These are phyloP conservation scores for Plasmodium berghei DNA, from an alignment of 169 alveolate species.

Conservation along the genomic window DNA sequence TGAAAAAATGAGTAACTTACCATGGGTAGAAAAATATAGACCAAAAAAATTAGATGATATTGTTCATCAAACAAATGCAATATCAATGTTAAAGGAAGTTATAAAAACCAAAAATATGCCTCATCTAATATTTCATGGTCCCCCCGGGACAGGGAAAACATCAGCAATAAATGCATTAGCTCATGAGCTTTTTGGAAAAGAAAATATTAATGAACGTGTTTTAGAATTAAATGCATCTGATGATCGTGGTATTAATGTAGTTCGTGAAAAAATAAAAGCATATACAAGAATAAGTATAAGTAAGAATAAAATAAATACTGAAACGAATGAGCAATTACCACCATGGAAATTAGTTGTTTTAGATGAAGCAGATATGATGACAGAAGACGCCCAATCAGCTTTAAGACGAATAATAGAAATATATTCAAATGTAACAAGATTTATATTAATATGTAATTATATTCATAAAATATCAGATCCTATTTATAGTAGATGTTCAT, in stretches of 20 bases:
- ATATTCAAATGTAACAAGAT: conserved; percentile 95
- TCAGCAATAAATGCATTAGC: conserved; percentile 97
- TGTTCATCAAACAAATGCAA: conserved; percentile 87
- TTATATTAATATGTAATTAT: conserved; percentile 98
- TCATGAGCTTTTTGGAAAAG: conserved; percentile 94
- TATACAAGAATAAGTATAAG: conserved; percentile 96
- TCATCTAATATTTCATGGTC: conserved; percentile 97
- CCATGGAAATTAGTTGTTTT: conserved; percentile 96
- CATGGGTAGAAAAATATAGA: conserved; percentile 91
- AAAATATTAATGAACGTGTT: conserved; percentile 93
- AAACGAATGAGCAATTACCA: conserved; percentile 89
- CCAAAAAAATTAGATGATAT: conserved; percentile 87
- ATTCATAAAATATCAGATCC: conserved; percentile 97
- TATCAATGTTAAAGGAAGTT: conserved; percentile 85
- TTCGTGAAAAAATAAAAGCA: conserved; percentile 97
- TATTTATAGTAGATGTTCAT: conserved; percentile 95
- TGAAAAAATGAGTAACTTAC: conserved; percentile 77
- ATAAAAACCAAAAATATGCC: conserved; percentile 91
- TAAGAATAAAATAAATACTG: conserved; percentile 86
- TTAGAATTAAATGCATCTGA: conserved; percentile 99
- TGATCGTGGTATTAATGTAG: conserved; percentile 98
- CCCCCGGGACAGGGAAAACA: conserved; percentile 99
- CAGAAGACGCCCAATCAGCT: conserved; percentile 99
- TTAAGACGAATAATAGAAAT: conserved; percentile 98
- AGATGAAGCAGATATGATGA: conserved; percentile 99